Percentiles rank a stretch among this genome's conserved stretches.
Evolutionary conservation across 371 early-diverging fungal genomes (phyloP).

Genomic region (Mortierella sp.): DNA sequence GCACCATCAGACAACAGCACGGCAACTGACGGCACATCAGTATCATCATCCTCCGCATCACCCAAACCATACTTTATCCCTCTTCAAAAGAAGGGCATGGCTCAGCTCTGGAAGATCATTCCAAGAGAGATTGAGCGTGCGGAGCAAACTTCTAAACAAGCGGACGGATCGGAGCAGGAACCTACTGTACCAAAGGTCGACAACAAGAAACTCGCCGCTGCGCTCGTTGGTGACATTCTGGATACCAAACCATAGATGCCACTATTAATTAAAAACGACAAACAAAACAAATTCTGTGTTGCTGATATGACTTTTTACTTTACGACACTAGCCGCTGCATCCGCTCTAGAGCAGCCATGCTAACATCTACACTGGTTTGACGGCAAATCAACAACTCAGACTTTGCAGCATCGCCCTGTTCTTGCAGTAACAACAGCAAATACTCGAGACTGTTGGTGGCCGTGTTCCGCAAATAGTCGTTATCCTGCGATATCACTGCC

Average conservation of each 20-base stretch:
- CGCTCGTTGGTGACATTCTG: background rate
- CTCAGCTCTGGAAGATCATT: constrained; percentile 49
- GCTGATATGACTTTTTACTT: background rate
- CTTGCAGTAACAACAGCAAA: constrained; percentile 24
- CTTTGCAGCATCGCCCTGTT: background rate
- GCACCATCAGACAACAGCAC: background rate
- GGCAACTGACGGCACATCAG: background rate
- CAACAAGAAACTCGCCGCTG: constrained; percentile 5
- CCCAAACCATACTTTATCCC: constrained; percentile 18
- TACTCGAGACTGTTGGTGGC: constrained; percentile 31
- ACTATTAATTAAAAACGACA: background rate
- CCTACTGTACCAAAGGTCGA: background rate
- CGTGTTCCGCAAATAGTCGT: constrained; percentile 35
- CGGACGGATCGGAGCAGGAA: background rate
- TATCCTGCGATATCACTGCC: constrained; percentile 49
- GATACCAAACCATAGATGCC: background rate
- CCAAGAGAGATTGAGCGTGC: constrained; percentile 20
- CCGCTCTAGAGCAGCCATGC: constrained; percentile 10
- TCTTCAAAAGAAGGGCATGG: constrained; percentile 25
- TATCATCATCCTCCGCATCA: background rate
- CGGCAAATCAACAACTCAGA: constrained; percentile 19
- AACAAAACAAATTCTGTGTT: background rate
- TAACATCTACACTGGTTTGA: background rate
- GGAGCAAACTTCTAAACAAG: constrained; percentile 1
- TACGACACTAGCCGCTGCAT: constrained; percentile 18